Conservation (phyloP, 768 basidiomycete species). For the Boletus speciosus region DNA sequence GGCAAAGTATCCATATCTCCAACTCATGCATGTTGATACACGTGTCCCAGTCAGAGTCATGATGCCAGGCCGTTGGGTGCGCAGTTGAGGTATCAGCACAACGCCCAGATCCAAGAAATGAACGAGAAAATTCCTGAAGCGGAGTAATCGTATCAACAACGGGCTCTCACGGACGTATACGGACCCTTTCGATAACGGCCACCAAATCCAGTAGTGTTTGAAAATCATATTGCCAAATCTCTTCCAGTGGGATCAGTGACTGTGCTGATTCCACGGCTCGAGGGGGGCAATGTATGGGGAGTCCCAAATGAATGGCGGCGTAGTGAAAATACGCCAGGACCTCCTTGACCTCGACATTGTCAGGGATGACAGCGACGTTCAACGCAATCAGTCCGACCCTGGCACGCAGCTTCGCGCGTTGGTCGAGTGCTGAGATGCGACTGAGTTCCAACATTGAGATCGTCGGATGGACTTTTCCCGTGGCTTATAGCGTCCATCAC, state of each 20-base stretch:
- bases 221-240: constrained; percentile 23
- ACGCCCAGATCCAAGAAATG: constrained; percentile 20
- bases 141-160: constrained; percentile 17
- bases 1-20: constrained; percentile 8
- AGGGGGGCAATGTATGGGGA: constrained; percentile 2
- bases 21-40: constrained; percentile 21
- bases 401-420: constrained; percentile 2
- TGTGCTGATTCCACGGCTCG: constrained; percentile 18
- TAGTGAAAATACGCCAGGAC: background rate
- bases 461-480: constrained; percentile 7
- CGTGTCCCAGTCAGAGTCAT: constrained; percentile 17
- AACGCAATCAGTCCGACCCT: constrained; percentile 18
- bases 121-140: constrained; percentile 19
- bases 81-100: constrained; percentile 17
- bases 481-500: constrained; percentile 5
- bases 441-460: constrained; percentile 10
- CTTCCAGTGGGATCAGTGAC: constrained; percentile 20
- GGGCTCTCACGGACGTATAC: constrained; percentile 25
- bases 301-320: constrained; percentile 1
- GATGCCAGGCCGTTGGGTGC: constrained; percentile 4
- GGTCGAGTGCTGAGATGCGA: constrained; percentile 5
- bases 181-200: constrained; percentile 20
- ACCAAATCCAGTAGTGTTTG: constrained; percentile 16
- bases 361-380: constrained; percentile 1
- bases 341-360: background rate